Base-by-base conservation (phyloP, 1,284 basidiomycete species). In the Rhodotorula sp. region DNA sequence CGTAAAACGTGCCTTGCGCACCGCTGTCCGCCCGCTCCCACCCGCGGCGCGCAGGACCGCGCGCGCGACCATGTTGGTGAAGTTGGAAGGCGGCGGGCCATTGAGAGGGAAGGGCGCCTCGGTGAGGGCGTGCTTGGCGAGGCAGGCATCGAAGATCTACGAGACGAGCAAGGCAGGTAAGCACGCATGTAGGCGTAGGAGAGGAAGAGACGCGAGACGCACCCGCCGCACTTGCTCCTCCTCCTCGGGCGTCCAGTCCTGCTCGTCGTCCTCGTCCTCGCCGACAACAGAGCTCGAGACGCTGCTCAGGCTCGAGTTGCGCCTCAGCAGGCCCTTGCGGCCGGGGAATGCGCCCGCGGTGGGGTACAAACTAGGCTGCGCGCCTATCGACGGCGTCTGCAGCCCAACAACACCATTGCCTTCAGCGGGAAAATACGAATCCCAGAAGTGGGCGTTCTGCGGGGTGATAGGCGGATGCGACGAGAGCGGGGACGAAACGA, bases 1-100 rank as follows among this genome's bases (percentile, higher is more conserved):
- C 34, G 61, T 60, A 37, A 56, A 50, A 4, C 36, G 17, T 17
- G 61, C 46, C n/a, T 41, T 29, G 17, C 46, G 59, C 15, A 36
- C 25, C 22, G 21, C 41, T 22, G 66, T 41, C 36, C 3, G 29
- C 32, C 29, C 64, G 64, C 56, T 55, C 36, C 63, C 17, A 53
- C 51, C 51, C 60, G 55, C 25, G 37, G 44, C 19, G 10, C 60
- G 58, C 12, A 75, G 56, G 61, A 75, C 66, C 27, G 69, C 62
- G 7, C 71, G 66, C 25, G 71, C 74, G 32, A 75, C 71, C 37
- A 64, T 58, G 69, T 73, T 70, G n/a, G 69, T 75, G 46, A 75
- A 68, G 39, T 73, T 71, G 39, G 71, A 71, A 9, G 74, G 74
- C 19, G 69, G 69, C 13, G 71, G 66, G 17, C 71, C 74, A 25